Evolutionary conservation across 768 basidiomycete species (phyloP).

Genomic region (Termitomyces sp.): DNA sequence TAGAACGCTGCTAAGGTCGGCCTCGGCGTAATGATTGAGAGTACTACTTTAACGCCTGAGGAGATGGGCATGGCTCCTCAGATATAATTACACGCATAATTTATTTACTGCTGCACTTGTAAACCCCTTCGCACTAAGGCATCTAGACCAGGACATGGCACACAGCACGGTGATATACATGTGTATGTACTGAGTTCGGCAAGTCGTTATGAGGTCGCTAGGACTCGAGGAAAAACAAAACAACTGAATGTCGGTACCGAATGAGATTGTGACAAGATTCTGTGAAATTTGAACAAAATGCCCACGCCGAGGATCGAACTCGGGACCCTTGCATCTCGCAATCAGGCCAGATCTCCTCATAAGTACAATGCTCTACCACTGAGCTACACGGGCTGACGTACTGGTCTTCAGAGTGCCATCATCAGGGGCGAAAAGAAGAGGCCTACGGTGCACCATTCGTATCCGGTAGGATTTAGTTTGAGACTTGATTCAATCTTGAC

Average conservation of each 20-base stretch:
- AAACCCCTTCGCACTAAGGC: background rate
- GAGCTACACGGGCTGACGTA: slow-evolving; percentile 49
- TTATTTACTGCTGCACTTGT: slow-evolving; percentile 9
- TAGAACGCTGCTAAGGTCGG: slow-evolving; percentile 94
- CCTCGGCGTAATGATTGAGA: slow-evolving; percentile 97
- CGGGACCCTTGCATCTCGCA: slow-evolving; percentile 49
- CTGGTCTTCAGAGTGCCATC: background rate
- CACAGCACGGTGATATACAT: no score
- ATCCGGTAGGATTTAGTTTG: no score
- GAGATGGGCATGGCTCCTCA: slow-evolving; percentile 67
- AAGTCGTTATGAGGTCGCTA: no score
- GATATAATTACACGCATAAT: slow-evolving; percentile 30
- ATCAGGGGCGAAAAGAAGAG: no score
- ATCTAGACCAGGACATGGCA: background rate
- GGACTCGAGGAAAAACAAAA: no score
- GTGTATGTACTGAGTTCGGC: no score
- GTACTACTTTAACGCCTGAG: slow-evolving; percentile 73
- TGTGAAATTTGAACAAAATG: no score
- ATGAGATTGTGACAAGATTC: no score
- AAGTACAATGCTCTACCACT: slow-evolving; percentile 61
- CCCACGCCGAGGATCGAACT: slow-evolving; percentile 54
- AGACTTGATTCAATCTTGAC: no score
- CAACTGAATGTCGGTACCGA: background rate
- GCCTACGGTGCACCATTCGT: no score
- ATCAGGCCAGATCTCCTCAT: slow-evolving; percentile 39